phyloP scores from a whole-genome alignment of 371 early-diverging fungal genomes.

The Rhizomucor pusillus region DNA sequence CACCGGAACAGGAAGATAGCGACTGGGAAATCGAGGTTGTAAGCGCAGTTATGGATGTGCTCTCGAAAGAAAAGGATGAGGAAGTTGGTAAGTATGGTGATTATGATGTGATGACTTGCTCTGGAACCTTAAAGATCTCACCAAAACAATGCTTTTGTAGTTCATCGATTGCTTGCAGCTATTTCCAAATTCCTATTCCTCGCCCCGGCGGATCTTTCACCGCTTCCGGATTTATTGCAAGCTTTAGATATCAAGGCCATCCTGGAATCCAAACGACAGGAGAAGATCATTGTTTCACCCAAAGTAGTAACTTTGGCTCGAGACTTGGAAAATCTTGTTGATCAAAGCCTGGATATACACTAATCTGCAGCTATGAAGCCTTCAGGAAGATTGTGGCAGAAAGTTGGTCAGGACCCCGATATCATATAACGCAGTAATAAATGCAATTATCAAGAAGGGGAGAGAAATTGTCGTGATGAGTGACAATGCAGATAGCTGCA shows the following conservation, averaged over 20 bases:
- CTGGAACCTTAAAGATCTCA: not conserved
- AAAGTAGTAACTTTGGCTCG: slow-evolving; percentile 23
- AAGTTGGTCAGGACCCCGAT: no score
- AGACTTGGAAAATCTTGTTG: slow-evolving; percentile 28
- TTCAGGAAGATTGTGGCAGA: no score
- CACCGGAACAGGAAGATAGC: slow-evolving; percentile 54
- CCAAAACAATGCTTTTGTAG: slow-evolving; percentile 4
- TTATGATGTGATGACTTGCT: no score
- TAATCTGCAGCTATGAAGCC: no score
- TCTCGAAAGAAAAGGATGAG: slow-evolving; percentile 53
- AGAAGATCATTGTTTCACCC: slow-evolving; percentile 16
- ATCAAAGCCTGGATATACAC: slow-evolving; percentile 3
- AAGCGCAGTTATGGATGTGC: slow-evolving; percentile 60
- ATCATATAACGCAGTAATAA: no score
- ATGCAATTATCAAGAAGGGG: no score
- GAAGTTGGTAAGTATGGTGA: slow-evolving; percentile 36
- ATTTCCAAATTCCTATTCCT: slow-evolving; percentile 42
- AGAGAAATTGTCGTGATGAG: no score
- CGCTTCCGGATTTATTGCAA: slow-evolving; percentile 27
- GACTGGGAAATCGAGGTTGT: slow-evolving; percentile 69
- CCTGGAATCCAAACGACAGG: slow-evolving; percentile 26
- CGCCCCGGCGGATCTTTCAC: slow-evolving; percentile 27
- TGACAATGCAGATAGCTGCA: no score
- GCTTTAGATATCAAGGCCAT: slow-evolving; percentile 32
- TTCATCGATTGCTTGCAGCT: slow-evolving; percentile 41